Evolutionary conservation across 495 filamentous ascomycete genomes (phyloP), one percentile per base, ranked within the genome.

Genomic region (Xylaria grammica): DNA sequence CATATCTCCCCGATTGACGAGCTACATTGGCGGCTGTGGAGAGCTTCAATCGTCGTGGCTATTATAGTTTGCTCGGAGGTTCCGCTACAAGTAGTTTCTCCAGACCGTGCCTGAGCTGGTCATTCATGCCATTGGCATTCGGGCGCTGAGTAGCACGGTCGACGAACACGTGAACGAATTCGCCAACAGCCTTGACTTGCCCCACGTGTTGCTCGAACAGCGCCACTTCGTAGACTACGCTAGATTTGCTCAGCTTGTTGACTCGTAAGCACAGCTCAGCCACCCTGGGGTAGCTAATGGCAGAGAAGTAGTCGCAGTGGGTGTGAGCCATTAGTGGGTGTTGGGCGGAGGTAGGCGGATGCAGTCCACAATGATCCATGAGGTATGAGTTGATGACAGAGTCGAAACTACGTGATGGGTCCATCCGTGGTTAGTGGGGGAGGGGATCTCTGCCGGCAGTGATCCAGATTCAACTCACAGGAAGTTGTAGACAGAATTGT

Each of bases 331-430:
- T 93, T 20, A 97, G 84, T 27, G 88, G 90, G 55, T 94, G 90
- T 60, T 92, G 88, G 27, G 82, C 76, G 30, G 87, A 89, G 0
- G 81, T 81, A 1, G 87, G 82, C 2, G 93, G 95, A 58, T 89
- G 79, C 64, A 95, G 85, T 22, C 84, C 86, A 74, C 93, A 97
- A 61, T 91, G 78, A 36, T 89, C 79, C 59, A 96, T 93, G 5
- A 99, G 85, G 74, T 95, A 99, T 46, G 87, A 82, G 79, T 97
- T 99, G 69, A 96, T 88, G 65, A 97, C 87, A 5, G 91, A 93
- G 79, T 99, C 94, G 78, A 88, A 89, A 27, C 79, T 81, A 58
- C 13, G 26, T 7, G 49, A 32, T 10, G 40, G 24, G 54, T 27
- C 19, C 20, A n/a, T 57, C 2, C 30, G 30, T 38, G 26, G 51